phyloP scores from a whole-genome alignment of 2,329 filamentous ascomycete species.

The Hyphodiscus sp. region DNA sequence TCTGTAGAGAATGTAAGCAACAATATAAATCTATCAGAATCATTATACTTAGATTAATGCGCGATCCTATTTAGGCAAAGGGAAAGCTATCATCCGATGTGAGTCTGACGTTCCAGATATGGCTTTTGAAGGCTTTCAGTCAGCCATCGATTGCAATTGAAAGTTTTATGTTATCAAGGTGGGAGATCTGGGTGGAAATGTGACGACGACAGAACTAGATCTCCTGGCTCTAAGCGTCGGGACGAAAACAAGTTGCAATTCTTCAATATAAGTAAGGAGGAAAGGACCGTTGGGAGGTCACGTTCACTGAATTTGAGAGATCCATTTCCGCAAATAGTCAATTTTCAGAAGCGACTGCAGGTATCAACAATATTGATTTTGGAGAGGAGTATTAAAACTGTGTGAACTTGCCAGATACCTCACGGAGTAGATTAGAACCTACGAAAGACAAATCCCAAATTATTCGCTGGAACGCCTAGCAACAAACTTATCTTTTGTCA shows the following conservation, averaged over 20 bases:
- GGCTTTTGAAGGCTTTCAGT: too few species aligned
- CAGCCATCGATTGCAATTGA: too few species aligned
- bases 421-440: slow-evolving; percentile 16
- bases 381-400: slow-evolving; percentile 43
- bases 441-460: not conserved
- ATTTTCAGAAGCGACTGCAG: slow-evolving; percentile 29
- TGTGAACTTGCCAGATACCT: slow-evolving; percentile 46
- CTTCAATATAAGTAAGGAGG: slow-evolving; percentile 31
- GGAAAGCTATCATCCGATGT: too few species aligned
- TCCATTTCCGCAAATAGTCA: too few species aligned
- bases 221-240: not conserved
- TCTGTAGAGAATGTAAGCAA: not conserved
- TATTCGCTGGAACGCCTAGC: not conserved
- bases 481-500: not conserved
- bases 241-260: too few species aligned
- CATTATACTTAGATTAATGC: too few species aligned
- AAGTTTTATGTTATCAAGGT: too few species aligned
- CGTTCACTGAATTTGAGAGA: too few species aligned
- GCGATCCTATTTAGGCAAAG: too few species aligned
- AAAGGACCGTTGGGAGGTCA: slow-evolving; percentile 18
- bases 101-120: too few species aligned
- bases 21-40: not conserved
- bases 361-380: slow-evolving; percentile 48
- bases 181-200: too few species aligned
- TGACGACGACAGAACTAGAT: not conserved